Evolutionary conservation across 1,284 basidiomycete species (phyloP).

Genomic region (Caloboletus firmus): DNA sequence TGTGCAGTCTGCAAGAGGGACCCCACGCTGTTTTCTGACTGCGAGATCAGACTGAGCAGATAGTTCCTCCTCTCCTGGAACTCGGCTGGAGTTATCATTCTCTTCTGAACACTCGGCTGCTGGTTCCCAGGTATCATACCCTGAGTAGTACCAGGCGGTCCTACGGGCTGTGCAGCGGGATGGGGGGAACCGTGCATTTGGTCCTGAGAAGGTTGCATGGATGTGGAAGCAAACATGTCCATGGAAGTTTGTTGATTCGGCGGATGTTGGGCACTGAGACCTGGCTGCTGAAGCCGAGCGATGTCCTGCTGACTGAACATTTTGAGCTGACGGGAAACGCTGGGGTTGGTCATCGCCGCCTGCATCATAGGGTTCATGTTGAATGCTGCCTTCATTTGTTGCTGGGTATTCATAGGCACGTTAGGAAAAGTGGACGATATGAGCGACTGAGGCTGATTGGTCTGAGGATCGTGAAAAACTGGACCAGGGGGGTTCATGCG

Average conservation of each 20-base stretch:
- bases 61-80: slow-evolving; percentile 27
- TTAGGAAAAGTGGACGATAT: slow-evolving; percentile 43
- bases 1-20: slow-evolving; percentile 15
- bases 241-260: slow-evolving; percentile 37
- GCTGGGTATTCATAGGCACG: slow-evolving; percentile 34
- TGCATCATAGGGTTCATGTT: slow-evolving; percentile 42
- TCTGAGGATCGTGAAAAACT: slow-evolving; percentile 45
- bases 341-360: slow-evolving; percentile 36
- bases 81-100: slow-evolving; percentile 22
- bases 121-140: slow-evolving; percentile 26
- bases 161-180: slow-evolving; percentile 29
- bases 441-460: slow-evolving; percentile 40
- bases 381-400: slow-evolving; percentile 30
- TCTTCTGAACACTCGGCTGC: slow-evolving; percentile 22
- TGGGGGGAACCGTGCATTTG: slow-evolving; percentile 53
- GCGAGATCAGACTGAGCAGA: slow-evolving; percentile 16
- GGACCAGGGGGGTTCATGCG: slow-evolving; percentile 32
- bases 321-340: slow-evolving; percentile 46
- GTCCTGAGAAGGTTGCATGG: slow-evolving; percentile 40
- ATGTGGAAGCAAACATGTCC: slow-evolving; percentile 46
- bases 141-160: slow-evolving; percentile 20
- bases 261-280: slow-evolving; percentile 30
- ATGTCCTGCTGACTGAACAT: slow-evolving; percentile 47
- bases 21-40: slow-evolving; percentile 19
- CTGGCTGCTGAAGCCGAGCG: slow-evolving; percentile 37